Evolutionary conservation across 2,329 filamentous ascomycete species (phyloP), one percentile per base, ranked within the genome.

Genomic region (Karstenula rhodostoma): DNA sequence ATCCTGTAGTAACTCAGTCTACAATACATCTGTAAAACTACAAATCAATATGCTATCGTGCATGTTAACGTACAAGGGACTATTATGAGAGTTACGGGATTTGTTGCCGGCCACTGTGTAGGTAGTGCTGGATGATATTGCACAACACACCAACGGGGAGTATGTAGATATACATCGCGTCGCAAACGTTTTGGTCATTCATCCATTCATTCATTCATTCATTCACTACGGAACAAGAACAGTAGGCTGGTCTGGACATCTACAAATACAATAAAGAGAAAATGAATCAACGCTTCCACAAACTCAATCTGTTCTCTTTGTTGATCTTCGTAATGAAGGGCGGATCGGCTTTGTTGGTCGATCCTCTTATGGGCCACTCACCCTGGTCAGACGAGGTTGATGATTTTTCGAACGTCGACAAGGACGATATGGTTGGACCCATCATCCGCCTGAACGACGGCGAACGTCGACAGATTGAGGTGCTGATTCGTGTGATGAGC

Each of bases 221-320:
- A 1, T n/a, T 2, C 37, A 40, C 17, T 40, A 15, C 37, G 37
- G 3, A n/a, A 40, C 37, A 40, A 40, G 37, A 7, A 40, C 17
- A 40, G 37, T 40, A 35, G 37, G 7, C 15, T 6, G 37, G 17
- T 40, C 17, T 40, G 9, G 17, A 17, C 2, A 40, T 40, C 5
- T 40, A n/a, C 37, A 40, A 19, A n/a, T n/a, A 40, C 17, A n/a
- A 7, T 40, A 4, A 40, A 8, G 17, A 19, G 9, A 32, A 15
- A 23, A 22, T 9, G 29, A 10, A 10, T 51, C 48, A 51, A 22
- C 48, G 48, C 32, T 33, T 37, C 48, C 48, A 51, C 10, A 51
- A 51, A 33, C 48, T 51, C 32, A 32, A 35, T 17, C 48, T 51
- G 19, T n/a, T 51, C 22, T 51, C 48, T 37, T 37, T 51, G n/a